Conservation (phyloP, 495 filamentous ascomycete species). For the Talaromyces nanjingensis region DNA sequence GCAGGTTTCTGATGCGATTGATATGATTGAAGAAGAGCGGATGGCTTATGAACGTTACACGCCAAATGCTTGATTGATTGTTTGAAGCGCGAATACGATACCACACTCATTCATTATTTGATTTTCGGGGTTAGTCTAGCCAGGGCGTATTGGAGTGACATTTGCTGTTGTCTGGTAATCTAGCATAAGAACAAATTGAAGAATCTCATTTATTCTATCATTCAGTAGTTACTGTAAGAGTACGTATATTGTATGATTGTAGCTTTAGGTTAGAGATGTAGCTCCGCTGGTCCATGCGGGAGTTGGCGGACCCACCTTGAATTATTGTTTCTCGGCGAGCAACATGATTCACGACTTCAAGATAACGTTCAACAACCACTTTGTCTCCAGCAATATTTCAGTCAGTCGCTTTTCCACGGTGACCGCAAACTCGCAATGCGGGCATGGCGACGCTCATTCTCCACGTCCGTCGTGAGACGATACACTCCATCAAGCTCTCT, state of each 20-base stretch:
- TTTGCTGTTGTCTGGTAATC: neutral
- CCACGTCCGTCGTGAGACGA: slow-evolving; percentile 33
- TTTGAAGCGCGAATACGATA: neutral
- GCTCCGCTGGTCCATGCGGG: neutral
- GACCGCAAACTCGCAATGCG: slow-evolving; percentile 29
- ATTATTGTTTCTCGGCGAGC: neutral
- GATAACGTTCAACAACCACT: neutral
- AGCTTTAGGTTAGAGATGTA: neutral
- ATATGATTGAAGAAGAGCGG: slow-evolving; percentile 52
- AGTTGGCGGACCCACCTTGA: neutral
- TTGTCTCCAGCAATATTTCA: neutral
- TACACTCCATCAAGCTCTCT: slow-evolving; percentile 15
- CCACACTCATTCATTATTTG: slow-evolving; percentile 12
- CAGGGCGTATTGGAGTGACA: neutral
- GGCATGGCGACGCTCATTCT: slow-evolving; percentile 36
- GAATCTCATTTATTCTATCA: neutral
- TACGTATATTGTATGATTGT: neutral
- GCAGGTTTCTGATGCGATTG: slow-evolving; percentile 42
- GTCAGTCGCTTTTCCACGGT: no score
- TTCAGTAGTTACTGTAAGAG: no score
- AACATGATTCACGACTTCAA: neutral
- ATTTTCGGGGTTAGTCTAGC: neutral
- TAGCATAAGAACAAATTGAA: neutral
- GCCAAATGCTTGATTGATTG: slow-evolving; percentile 6
- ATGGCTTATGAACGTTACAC: slow-evolving; percentile 31